Conservation (phyloP, 2,329 filamentous ascomycete species). For the Zalaria obscura region DNA sequence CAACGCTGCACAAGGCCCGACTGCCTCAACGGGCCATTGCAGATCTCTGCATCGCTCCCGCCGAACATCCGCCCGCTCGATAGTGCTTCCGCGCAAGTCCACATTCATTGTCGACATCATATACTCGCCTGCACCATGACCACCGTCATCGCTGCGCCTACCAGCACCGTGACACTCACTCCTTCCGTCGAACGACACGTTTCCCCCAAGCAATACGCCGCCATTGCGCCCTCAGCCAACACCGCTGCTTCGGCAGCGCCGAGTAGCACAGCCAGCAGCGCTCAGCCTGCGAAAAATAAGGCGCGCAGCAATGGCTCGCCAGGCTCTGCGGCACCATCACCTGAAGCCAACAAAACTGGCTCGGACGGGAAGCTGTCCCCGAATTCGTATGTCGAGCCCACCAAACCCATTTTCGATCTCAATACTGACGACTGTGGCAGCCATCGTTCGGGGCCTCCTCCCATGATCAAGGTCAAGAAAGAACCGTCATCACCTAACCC, state of each 20-base stretch:
- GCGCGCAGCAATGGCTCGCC: slow-evolving; percentile 8
- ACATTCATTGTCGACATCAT: background rate
- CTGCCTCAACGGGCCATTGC: background rate
- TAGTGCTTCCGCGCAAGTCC: slow-evolving; percentile 6
- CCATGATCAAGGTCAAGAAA: slow-evolving; percentile 91
- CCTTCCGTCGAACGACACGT: slow-evolving; percentile 16
- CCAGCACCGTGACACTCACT: slow-evolving; percentile 5
- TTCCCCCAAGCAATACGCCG: slow-evolving; percentile 9
- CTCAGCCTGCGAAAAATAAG: slow-evolving; percentile 18
- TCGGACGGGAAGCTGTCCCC: slow-evolving; percentile 40
- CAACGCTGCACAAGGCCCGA: no score
- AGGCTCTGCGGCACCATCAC: slow-evolving; percentile 9
- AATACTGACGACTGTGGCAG: slow-evolving; percentile 19
- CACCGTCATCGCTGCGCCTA: slow-evolving; percentile 29
- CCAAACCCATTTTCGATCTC: slow-evolving; percentile 10
- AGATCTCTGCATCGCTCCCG: slow-evolving; percentile 6
- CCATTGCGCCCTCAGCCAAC: slow-evolving; percentile 16
- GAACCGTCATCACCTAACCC: slow-evolving; percentile 80
- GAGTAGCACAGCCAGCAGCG: slow-evolving; percentile 19
- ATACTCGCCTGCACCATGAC: slow-evolving; percentile 22
- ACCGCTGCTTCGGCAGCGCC: slow-evolving; percentile 22
- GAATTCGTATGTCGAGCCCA: slow-evolving; percentile 29
- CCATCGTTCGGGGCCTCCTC: slow-evolving; percentile 40
- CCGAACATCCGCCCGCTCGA: background rate
- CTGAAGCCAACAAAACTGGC: slow-evolving; percentile 11